Evolutionary conservation across 2,329 filamentous ascomycete species (phyloP).

Genomic region (Aureobasidium sp.): DNA sequence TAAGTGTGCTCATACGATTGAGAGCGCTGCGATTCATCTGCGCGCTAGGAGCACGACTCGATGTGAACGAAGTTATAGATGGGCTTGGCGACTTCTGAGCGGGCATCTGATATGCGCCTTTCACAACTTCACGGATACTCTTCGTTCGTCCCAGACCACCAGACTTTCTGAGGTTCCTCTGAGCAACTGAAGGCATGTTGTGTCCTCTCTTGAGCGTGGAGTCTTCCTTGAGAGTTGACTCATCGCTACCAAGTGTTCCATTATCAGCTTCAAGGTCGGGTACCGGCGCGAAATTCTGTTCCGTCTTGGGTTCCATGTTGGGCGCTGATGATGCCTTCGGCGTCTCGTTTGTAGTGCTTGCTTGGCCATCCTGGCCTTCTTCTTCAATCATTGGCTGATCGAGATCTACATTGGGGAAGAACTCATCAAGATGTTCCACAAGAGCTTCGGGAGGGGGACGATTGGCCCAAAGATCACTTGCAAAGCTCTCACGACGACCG

Average conservation of each 20-base stretch:
- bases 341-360: conserved; percentile 18
- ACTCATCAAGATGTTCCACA: conserved; percentile 93
- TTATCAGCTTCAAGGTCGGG: conserved; percentile 4
- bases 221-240: conserved; percentile 73
- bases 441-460: conserved; percentile 92
- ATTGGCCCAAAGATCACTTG: conserved; percentile 93
- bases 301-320: conserved; percentile 19
- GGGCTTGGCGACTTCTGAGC: conserved; percentile 37
- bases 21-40: conserved; percentile 20
- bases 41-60: conserved; percentile 21
- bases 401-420: conserved; percentile 96
- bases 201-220: conserved; percentile 64
- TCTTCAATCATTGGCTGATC: conserved; percentile 82
- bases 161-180: conserved; percentile 68
- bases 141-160: conserved; percentile 86
- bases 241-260: conserved; percentile 59
- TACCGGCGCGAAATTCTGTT: conserved; percentile 20
- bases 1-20: conserved; percentile 40
- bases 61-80: conserved; percentile 29
- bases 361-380: conserved; percentile 17
- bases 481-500: conserved; percentile 74
- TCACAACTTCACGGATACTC: conserved; percentile 94
- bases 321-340: conserved; percentile 26
- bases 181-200: conserved; percentile 57
- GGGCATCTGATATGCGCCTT: conserved; percentile 70